phyloP scores from a whole-genome alignment of 768 basidiomycete genomes.

The Tubosaeta sp. region DNA sequence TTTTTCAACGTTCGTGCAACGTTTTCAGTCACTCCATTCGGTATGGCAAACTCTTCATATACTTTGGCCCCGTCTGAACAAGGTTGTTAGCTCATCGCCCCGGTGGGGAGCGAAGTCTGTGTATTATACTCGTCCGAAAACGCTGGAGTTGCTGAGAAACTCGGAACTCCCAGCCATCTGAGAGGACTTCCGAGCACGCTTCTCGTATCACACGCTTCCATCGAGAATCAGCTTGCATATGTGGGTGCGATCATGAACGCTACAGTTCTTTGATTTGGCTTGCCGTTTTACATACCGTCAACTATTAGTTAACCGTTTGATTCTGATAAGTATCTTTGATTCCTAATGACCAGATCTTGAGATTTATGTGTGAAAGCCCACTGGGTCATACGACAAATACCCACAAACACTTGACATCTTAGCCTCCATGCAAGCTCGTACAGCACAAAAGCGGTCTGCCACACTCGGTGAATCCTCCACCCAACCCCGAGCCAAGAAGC shows the following conservation, averaged over 20 bases:
- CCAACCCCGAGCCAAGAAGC: slow-evolving; percentile 50
- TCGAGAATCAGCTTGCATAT: slow-evolving; percentile 59
- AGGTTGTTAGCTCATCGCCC: slow-evolving; percentile 50
- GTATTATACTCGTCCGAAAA: slow-evolving; percentile 58
- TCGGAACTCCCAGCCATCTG: slow-evolving; percentile 47
- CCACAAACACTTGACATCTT: slow-evolving; percentile 12
- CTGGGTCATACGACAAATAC: slow-evolving; percentile 15
- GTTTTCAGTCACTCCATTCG: slow-evolving; percentile 49
- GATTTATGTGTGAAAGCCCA: not conserved
- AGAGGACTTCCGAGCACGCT: slow-evolving; percentile 41
- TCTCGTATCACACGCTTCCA: slow-evolving; percentile 52
- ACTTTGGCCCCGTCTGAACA: not conserved
- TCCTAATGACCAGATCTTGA: not conserved
- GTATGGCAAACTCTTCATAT: slow-evolving; percentile 32
- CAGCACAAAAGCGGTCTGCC: slow-evolving; percentile 42
- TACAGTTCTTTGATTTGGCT: slow-evolving; percentile 7
- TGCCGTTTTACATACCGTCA: not conserved
- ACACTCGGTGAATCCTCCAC: slow-evolving; percentile 32
- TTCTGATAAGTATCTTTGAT: not conserved
- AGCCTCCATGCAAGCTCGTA: slow-evolving; percentile 34
- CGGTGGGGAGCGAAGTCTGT: slow-evolving; percentile 48
- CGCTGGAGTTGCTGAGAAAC: slow-evolving; percentile 39
- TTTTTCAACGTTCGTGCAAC: slow-evolving; percentile 46
- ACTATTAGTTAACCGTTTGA: not conserved
- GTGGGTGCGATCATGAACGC: slow-evolving; percentile 44